Percentiles rank a stretch among this genome's conserved stretches.
phyloP scores from a whole-genome alignment of 2,329 filamentous ascomycete species.

The Clonostachys rosea region DNA sequence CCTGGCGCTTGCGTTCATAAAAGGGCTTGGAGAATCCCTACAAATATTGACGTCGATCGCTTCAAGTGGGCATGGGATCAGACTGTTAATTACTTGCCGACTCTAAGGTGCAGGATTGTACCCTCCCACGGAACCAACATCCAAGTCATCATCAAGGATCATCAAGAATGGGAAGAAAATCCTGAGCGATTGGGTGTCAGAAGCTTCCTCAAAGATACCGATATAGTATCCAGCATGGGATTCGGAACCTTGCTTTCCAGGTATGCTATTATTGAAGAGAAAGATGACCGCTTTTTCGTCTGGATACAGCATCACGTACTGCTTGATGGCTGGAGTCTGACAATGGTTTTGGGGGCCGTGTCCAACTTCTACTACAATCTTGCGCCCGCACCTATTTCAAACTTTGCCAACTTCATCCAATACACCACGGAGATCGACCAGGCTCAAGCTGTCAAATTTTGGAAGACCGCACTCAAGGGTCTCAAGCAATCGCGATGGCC shows the following conservation, averaged over 20 bases:
- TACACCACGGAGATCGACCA: not conserved
- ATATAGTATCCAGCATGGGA: not conserved
- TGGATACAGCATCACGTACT: constrained; percentile 10
- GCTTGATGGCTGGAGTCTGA: constrained; percentile 9
- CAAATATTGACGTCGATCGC: not conserved
- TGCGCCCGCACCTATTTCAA: constrained; percentile 8
- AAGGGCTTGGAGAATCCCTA: not conserved
- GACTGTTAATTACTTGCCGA: not conserved
- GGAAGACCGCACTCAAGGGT: not conserved
- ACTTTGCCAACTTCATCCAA: not conserved
- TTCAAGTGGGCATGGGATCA: not conserved
- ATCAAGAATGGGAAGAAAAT: not conserved
- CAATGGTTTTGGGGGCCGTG: constrained; percentile 2
- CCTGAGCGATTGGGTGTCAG: not conserved
- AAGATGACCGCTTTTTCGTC: constrained; percentile 4
- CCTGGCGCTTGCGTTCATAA: not conserved
- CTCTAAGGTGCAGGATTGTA: constrained; percentile 2
- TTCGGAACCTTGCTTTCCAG: constrained; percentile 5
- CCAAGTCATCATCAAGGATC: not conserved
- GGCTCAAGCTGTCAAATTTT: not conserved
- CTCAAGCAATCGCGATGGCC: not conserved
- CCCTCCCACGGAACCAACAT: not conserved
- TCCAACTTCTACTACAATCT: not conserved
- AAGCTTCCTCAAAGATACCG: not conserved
- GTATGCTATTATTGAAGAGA: constrained; percentile 5